Evolutionary conservation across 176 grass and related monocot species (phyloP).

Genomic region (Eleusine coracana): DNA sequence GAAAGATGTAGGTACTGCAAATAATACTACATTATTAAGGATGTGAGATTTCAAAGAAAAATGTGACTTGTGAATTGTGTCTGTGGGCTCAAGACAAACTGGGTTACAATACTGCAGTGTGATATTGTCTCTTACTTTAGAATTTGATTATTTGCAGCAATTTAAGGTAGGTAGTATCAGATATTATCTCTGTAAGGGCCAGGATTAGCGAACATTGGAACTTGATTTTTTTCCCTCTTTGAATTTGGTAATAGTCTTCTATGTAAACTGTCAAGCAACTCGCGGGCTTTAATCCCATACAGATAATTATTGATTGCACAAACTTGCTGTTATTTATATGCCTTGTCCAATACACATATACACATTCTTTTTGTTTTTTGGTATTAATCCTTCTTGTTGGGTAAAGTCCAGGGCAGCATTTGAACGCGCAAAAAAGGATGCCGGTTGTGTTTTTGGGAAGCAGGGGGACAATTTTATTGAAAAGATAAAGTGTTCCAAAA

Average conservation of each 20-base stretch:
- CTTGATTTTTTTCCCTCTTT: not conserved
- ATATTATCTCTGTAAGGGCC: not conserved
- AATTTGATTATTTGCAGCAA: constrained; percentile 9
- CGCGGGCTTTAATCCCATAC: not conserved
- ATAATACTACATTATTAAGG: not conserved
- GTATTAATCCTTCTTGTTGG: constrained; percentile 25
- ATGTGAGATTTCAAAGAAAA: not conserved
- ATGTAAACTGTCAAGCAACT: not conserved
- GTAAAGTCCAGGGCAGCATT: constrained; percentile 68
- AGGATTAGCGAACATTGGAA: constrained; percentile 4
- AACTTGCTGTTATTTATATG: constrained; percentile 12
- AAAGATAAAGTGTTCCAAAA: constrained; percentile 75
- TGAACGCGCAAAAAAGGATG: constrained; percentile 70
- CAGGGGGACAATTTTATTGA: constrained; percentile 61
- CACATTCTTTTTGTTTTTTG: not conserved
- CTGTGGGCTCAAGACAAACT: not conserved
- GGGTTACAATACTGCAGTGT: not conserved
- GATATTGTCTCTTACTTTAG: constrained; percentile 5
- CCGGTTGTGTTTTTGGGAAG: constrained; percentile 58
- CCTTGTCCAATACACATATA: not conserved
- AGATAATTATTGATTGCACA: not conserved
- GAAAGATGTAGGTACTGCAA: constrained; percentile 16
- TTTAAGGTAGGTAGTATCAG: not conserved
- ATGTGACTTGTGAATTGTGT: not conserved
- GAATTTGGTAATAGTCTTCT: not conserved